Base-by-base conservation (phyloP, 1,284 basidiomycete genomes). In the Cryptococcus amylolentus region DNA sequence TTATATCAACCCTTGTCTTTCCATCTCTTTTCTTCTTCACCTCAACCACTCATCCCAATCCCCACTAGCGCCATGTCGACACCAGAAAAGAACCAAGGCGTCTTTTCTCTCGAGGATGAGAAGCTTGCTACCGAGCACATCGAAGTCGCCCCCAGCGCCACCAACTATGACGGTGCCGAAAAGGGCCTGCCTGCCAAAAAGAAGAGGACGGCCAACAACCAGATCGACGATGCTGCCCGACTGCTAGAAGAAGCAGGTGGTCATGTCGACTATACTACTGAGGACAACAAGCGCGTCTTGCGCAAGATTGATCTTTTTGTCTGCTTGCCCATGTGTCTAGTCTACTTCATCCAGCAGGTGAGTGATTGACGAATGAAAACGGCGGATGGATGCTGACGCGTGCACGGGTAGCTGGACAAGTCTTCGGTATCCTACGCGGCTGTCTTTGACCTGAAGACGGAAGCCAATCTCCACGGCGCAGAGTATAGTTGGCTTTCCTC, bases 401-500 rank as follows among this genome's bases (percentile, higher is more conserved):
- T 64, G 2, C 23, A 23, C 23, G 23, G 62, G 12, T 58, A 71
- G 63, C 59, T 75, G 35, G 75, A 77, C 68, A 77, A 77, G 55
- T 67, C 68, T 2, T 63, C 68, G 10, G 65, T 76, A 16, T 70
- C 69, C 5, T 76, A 71, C 56, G 69, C 75, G 18, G 73, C 75
- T 38, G 70, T 76, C 10, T 76, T 77, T 57, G 63, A 66, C 54
- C 46, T 70, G 12, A 61, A 58, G 23, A 55, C 46, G 16, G 65
- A 64, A 41, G 53, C 66, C 46, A 20, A 52, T 18, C 58, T 68
- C 5, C 54, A 58, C 23, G 68, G 68, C 5, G 58, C 61, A 16
- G 61, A 73, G 51, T 70, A 72, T 62, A 62, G 62, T 10, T 69
- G 67, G 69, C 57, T 69, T 27, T 57, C 57, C 13, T 67, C 64